Percentiles rank a stretch among this genome's conserved stretches.
These are phyloP conservation scores for Graphilbum fragrans DNA, from an alignment of 2,329 filamentous ascomycete species.

Conservation along the genomic window DNA sequence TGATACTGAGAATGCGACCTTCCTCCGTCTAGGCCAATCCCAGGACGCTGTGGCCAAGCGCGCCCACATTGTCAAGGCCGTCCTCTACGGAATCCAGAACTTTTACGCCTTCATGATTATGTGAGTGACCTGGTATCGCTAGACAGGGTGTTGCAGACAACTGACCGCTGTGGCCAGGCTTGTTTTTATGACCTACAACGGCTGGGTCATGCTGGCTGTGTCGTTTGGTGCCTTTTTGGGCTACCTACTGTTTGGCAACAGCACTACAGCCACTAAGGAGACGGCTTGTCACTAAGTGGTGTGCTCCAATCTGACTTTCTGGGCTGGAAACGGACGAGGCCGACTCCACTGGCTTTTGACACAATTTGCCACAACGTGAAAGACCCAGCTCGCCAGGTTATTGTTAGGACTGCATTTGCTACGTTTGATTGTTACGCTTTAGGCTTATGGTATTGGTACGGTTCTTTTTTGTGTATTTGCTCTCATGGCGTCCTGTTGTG, in stretches of 20 bases:
- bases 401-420: too few relatives aligned
- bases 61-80: conserved; percentile 67
- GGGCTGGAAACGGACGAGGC: too few relatives aligned
- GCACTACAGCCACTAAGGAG: conserved; percentile 62
- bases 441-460: too few relatives aligned
- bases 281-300: conserved; percentile 85
- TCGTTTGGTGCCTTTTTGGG: conserved; percentile 81
- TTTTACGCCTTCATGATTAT: conserved; percentile 99
- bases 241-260: conserved; percentile 68
- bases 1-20: conserved; percentile 51
- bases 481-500: too few relatives aligned
- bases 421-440: too few relatives aligned
- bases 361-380: too few relatives aligned
- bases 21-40: conserved; percentile 62
- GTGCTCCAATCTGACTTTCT: too few relatives aligned
- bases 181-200: conserved; percentile 99
- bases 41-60: conserved; percentile 49
- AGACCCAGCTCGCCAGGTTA: too few relatives aligned
- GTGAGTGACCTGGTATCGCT: conserved; percentile 43
- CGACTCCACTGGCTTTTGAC: too few relatives aligned
- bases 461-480: too few relatives aligned
- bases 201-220: conserved; percentile 91
- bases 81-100: conserved; percentile 82
- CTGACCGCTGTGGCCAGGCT: conserved; percentile 45
- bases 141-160: background rate